A percentile compares a stretch with the other conserved stretches of the same genome.
phyloP scores from a whole-genome alignment of 2,329 filamentous ascomycete genomes.

The Exophiala alcalophila region DNA sequence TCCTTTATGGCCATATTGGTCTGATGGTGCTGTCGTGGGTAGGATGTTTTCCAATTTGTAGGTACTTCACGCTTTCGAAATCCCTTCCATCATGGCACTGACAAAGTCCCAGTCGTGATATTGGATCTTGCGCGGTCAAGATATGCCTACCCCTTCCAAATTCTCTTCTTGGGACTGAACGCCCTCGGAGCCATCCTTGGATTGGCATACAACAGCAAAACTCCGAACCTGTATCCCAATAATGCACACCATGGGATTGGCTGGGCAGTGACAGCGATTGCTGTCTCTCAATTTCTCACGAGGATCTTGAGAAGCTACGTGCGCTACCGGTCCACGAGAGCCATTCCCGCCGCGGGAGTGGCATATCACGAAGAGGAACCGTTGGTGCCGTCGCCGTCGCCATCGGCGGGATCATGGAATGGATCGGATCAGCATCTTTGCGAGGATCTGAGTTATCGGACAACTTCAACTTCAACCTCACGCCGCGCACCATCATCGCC shows the following conservation, averaged over 20 bases:
- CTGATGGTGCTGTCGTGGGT: slow-evolving; percentile 10
- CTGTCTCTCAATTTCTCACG: neutral
- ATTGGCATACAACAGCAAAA: slow-evolving; percentile 72
- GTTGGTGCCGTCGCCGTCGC: slow-evolving; percentile 6
- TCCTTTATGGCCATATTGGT: slow-evolving; percentile 10
- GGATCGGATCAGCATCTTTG: neutral
- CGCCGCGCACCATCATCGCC: no score
- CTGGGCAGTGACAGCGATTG: slow-evolving; percentile 52
- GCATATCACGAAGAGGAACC: slow-evolving; percentile 9
- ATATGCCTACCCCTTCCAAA: slow-evolving; percentile 56
- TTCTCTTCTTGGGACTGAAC: slow-evolving; percentile 64
- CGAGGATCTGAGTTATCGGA: slow-evolving; percentile 1
- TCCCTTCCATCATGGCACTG: neutral
- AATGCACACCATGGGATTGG: slow-evolving; percentile 87
- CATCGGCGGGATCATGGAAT: neutral
- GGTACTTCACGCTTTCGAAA: no score
- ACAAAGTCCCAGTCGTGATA: neutral
- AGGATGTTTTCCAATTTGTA: slow-evolving; percentile 7
- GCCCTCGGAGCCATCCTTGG: slow-evolving; percentile 62
- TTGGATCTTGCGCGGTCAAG: slow-evolving; percentile 1
- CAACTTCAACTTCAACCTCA: neutral
- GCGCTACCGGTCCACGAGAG: neutral
- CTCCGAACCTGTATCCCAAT: slow-evolving; percentile 79
- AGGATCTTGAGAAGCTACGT: slow-evolving; percentile 5
- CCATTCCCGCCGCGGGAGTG: neutral